Conservation (phyloP, 352 stramenopile species). For the Globisporangium cederbergense region DNA sequence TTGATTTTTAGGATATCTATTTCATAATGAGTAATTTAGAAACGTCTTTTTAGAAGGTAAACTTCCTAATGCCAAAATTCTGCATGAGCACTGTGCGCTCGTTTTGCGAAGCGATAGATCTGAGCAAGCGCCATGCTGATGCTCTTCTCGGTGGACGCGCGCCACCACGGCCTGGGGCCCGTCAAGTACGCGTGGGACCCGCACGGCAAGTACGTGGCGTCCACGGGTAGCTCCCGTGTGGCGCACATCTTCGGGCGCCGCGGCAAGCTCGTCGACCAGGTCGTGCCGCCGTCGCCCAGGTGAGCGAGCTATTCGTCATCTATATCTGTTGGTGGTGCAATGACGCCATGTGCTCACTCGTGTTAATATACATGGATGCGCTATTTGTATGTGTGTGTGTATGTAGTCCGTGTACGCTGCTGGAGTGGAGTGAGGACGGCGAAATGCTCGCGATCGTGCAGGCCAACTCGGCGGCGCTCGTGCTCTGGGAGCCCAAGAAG, state of each 20-base stretch:
- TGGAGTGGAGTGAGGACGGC: constrained; percentile 74
- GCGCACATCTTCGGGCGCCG: constrained; percentile 69
- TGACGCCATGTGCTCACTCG: not conserved
- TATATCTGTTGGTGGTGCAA: not conserved
- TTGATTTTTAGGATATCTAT: too few relatives aligned
- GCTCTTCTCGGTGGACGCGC: constrained; percentile 78
- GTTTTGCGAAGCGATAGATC: not conserved
- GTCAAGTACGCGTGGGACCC: constrained; percentile 84
- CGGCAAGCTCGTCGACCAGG: constrained; percentile 75
- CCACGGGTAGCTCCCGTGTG: constrained; percentile 65
- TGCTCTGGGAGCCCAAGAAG: constrained; percentile 70
- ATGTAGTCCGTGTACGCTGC: constrained; percentile 53
- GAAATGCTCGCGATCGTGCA: constrained; percentile 73
- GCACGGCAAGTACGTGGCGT: constrained; percentile 73
- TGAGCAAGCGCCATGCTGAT: constrained; percentile 46
- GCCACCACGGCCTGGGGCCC: constrained; percentile 63
- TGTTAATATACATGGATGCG: not conserved
- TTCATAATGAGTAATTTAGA: too few relatives aligned
- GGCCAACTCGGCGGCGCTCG: constrained; percentile 63
- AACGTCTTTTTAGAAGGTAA: too few relatives aligned
- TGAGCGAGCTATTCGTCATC: constrained; percentile 8
- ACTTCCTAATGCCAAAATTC: too few relatives aligned
- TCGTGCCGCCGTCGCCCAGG: constrained; percentile 74
- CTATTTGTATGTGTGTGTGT: not conserved
- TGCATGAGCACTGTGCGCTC: too few relatives aligned